These are phyloP conservation scores for Kalmanozyma brasiliensis DNA, from an alignment of 1,284 basidiomycete species.

Conservation along the genomic window DNA sequence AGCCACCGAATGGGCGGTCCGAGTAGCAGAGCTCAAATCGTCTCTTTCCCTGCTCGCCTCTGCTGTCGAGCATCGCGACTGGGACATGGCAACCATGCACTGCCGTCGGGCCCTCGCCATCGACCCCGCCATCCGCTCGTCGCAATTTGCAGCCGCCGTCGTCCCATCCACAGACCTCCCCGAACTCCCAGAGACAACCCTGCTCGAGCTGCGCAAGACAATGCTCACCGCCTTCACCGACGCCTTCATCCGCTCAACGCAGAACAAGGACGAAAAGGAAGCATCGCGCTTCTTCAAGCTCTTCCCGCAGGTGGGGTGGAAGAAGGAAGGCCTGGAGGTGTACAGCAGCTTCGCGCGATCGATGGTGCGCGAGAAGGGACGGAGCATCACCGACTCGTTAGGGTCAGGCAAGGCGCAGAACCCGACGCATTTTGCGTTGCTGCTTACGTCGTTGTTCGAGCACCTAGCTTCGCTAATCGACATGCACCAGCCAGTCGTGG, in stretches of 20 bases:
- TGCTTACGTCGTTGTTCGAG: constrained; percentile 85
- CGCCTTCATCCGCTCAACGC: constrained; percentile 82
- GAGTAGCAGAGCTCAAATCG: constrained; percentile 90
- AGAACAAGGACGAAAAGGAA: constrained; percentile 75
- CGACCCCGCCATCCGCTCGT: constrained; percentile 79
- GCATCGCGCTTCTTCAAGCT: constrained; percentile 96
- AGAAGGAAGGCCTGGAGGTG: constrained; percentile 86
- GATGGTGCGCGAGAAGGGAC: constrained; percentile 73
- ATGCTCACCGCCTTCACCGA: constrained; percentile 81
- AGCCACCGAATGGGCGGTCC: constrained; percentile 82
- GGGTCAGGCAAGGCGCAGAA: constrained; percentile 43
- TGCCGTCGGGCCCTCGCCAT: constrained; percentile 89
- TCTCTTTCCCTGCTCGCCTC: constrained; percentile 80
- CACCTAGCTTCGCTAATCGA: constrained; percentile 94
- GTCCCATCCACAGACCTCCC: constrained; percentile 91
- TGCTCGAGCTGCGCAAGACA: constrained; percentile 78
- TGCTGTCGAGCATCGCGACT: constrained; percentile 86
- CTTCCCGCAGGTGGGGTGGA: constrained; percentile 87
- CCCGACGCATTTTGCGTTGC: constrained; percentile 48
- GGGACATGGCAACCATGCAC: constrained; percentile 91
- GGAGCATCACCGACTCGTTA: constrained; percentile 41
- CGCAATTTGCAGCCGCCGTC: constrained; percentile 84
- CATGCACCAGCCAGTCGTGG: constrained; percentile 95
- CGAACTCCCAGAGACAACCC: constrained; percentile 82
- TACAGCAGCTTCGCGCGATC: constrained; percentile 93